phyloP scores from a whole-genome alignment of 495 filamentous ascomycete species.

The Trichoderma virens region DNA sequence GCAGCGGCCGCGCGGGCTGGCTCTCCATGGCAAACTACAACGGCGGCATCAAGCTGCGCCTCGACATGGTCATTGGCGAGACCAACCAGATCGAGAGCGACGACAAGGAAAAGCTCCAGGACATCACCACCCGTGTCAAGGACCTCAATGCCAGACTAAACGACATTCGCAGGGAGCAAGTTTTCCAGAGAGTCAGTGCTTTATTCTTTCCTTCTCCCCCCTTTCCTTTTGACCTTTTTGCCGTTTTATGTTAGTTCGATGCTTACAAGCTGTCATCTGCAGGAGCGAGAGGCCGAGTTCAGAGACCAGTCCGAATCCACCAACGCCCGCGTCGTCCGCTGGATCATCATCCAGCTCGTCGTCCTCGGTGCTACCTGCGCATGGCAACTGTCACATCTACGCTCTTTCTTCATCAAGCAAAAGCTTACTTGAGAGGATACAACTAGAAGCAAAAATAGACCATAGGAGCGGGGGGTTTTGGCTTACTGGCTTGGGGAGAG shows the following conservation, averaged over 20 bases:
- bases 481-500: too few species aligned
- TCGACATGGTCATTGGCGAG: conserved; percentile 93
- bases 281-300: conserved; percentile 98
- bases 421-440: conserved; percentile 65
- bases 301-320: conserved; percentile 92
- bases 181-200: conserved; percentile 80
- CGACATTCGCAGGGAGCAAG: conserved; percentile 89
- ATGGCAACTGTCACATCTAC: conserved; percentile 92
- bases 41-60: conserved; percentile 71
- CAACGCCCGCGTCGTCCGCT: conserved; percentile 86
- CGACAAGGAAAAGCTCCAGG: conserved; percentile 87
- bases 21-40: conserved; percentile 52
- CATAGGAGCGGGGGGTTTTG: not conserved
- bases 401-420: conserved; percentile 99
- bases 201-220: conserved; percentile 4
- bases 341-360: conserved; percentile 83
- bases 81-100: conserved; percentile 89
- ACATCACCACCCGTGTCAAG: conserved; percentile 82
- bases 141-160: conserved; percentile 83
- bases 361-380: conserved; percentile 89
- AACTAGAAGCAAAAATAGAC: not conserved
- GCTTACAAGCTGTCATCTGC: conserved; percentile 12
- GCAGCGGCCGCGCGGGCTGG: conserved; percentile 55
- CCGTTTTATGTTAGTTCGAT: not conserved
- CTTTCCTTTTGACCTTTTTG: not conserved